Base-by-base conservation (phyloP, 371 early-diverging fungal species). In the Mortierella sp. region DNA sequence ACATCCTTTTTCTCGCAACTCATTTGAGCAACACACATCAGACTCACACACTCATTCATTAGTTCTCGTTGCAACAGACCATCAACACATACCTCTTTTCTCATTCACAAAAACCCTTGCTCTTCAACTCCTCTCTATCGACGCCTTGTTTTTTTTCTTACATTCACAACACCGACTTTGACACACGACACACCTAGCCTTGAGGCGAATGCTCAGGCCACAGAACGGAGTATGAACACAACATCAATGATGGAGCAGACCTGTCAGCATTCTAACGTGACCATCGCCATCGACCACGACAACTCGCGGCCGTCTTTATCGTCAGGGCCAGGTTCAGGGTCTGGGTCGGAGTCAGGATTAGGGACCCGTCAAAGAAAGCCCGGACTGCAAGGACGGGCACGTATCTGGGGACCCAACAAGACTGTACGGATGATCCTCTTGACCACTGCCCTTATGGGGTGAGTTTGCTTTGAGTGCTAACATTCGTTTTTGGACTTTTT, bases 371-470 rank as follows among this genome's bases (percentile, higher is more conserved):
- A 26, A 5, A 73, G 63, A 28, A 79, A 72, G 38, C 68, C 82
- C 19, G 82, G 86, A 16, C 77, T 86, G 11, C 80, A 86, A 63
- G 86, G 86, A 3, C 74, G 80, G 48, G 86, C 86, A 4, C 82
- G 75, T 42, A 86, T 86, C 57, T 79, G 80, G 80, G 86, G 86
- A 0, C 78, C 82, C 1, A 82, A 65, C 48, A 77, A 57, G 73
- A 75, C 82, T 9, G 58, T 86, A 14, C 65, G 80, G 19, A 82
- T 86, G 82, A 75, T 86, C 34, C 72, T 86, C 11, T 73, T 86
- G 42, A 82, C 86, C 0, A 86, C 82, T 5, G 77, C 86, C 0
- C 63, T 86, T 24, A 86, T 82, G 86, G 86, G 86, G 86, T 86
- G 28, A 68, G 60, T 58, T 3, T 7, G 9, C 8, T 50, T 28